Evolutionary conservation across 495 filamentous ascomycete genomes (phyloP).

Genomic region (Xylaria acuta): DNA sequence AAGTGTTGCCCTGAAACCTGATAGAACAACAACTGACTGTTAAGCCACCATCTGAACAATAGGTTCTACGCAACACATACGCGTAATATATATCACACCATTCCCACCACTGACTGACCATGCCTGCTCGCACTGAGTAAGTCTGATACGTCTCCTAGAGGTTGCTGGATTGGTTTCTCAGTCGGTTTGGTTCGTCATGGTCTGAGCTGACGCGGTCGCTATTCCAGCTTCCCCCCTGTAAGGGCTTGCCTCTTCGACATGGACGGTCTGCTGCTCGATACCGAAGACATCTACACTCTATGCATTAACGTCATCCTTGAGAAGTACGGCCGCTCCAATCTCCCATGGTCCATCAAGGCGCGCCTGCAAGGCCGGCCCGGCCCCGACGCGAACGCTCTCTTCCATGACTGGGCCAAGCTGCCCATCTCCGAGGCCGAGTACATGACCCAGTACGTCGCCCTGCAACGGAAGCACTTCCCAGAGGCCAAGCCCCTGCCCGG

Average conservation of each 20-base stretch:
- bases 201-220: constrained; percentile 31
- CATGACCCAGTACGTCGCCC: constrained; percentile 56
- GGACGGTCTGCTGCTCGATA: constrained; percentile 94
- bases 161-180: background rate
- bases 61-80: background rate
- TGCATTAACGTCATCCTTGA: constrained; percentile 82
- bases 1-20: background rate
- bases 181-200: background rate
- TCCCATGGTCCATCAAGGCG: constrained; percentile 95
- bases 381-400: constrained; percentile 62
- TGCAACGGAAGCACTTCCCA: constrained; percentile 77
- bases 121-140: constrained; percentile 53
- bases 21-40: background rate
- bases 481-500: constrained; percentile 78
- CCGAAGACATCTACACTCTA: constrained; percentile 88
- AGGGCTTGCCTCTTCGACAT: constrained; percentile 98
- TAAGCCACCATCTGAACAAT: background rate
- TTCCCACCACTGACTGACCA: constrained; percentile 24
- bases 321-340: constrained; percentile 69
- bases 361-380: constrained; percentile 91
- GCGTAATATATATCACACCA: background rate
- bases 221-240: constrained; percentile 71
- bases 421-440: constrained; percentile 74
- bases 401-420: constrained; percentile 82
- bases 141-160: constrained; percentile 20